Conservation (phyloP, 2,329 filamentous ascomycete species). For the Penicillium corylophilum region DNA sequence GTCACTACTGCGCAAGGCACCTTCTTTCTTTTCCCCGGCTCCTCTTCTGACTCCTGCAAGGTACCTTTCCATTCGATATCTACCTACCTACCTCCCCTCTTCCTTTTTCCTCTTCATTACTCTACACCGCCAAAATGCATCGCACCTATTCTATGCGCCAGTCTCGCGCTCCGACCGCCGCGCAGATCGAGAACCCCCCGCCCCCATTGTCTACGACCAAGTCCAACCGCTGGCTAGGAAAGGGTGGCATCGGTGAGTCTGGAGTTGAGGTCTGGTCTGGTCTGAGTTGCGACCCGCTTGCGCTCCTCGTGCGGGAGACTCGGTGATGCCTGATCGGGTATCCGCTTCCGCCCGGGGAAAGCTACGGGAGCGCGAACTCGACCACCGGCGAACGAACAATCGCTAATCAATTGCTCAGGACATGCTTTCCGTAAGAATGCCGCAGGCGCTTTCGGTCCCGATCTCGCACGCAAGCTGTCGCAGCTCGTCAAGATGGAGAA, state of each 20-base stretch:
- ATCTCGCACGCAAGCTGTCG: conserved; percentile 95
- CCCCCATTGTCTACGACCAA: conserved; percentile 91
- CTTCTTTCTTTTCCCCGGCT: conserved; percentile 4
- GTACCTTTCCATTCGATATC: conserved; percentile 7
- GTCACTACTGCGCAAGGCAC: conserved; percentile 37
- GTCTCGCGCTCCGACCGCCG: conserved; percentile 91
- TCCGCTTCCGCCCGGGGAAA: neutral
- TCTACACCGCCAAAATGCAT: conserved; percentile 68
- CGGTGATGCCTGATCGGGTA: neutral
- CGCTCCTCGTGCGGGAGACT: neutral
- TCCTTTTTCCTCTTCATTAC: neutral
- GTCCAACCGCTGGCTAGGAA: conserved; percentile 83
- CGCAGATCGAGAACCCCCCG: conserved; percentile 85
- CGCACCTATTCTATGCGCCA: conserved; percentile 99
- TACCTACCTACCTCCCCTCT: neutral
- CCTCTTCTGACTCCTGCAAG: conserved; percentile 13
- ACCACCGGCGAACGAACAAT: neutral
- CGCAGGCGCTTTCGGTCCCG: conserved; percentile 63
- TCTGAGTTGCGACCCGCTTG: neutral
- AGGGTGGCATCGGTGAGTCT: conserved; percentile 75
- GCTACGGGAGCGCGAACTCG: neutral
- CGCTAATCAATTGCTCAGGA: conserved; percentile 46
- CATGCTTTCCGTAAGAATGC: conserved; percentile 59
- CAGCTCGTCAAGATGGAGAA: conserved; percentile 99
- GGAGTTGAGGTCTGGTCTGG: neutral